Evolutionary conservation across 495 filamentous ascomycete genomes (phyloP).

Genomic region (Sporormia fimetaria): DNA sequence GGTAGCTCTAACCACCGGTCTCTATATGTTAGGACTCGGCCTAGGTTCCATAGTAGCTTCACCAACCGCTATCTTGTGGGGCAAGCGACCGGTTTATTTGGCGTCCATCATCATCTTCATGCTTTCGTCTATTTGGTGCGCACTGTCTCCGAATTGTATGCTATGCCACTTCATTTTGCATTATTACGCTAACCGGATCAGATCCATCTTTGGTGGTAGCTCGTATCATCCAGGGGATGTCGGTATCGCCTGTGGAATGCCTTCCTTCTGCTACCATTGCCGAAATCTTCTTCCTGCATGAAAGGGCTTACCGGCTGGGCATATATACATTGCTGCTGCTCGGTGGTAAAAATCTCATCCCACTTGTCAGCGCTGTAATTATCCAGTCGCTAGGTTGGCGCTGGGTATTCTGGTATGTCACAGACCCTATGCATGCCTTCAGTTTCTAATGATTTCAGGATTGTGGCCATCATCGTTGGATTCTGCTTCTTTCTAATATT

Average conservation of each 20-base stretch:
- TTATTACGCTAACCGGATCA: conserved; percentile 1
- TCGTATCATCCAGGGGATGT: conserved; percentile 75
- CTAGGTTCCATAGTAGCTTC: conserved; percentile 73
- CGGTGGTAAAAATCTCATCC: conserved; percentile 86
- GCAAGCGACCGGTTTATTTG: conserved; percentile 88
- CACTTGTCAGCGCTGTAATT: conserved; percentile 76
- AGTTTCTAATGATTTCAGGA: conserved; percentile 39
- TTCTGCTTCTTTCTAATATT: conserved; percentile 65
- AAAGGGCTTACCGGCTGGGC: conserved; percentile 87
- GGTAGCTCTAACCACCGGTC: conserved; percentile 81
- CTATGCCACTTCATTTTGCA: neutral
- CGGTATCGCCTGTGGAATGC: conserved; percentile 86
- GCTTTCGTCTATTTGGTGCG: conserved; percentile 74
- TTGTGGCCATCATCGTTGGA: conserved; percentile 75
- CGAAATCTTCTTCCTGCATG: conserved; percentile 94
- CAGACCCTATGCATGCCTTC: conserved; percentile 30
- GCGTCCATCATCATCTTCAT: conserved; percentile 65
- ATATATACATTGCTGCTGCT: conserved; percentile 86
- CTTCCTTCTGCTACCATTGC: conserved; percentile 90
- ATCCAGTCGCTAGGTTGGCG: conserved; percentile 72
- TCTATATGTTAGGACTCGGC: conserved; percentile 93
- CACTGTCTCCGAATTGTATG: conserved; percentile 62
- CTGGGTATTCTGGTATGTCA: conserved; percentile 77
- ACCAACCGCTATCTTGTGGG: conserved; percentile 83
- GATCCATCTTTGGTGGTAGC: conserved; percentile 62